Conservation (phyloP, 228 moss, liverwort and hornwort species). For the Sphagnum fallax region DNA sequence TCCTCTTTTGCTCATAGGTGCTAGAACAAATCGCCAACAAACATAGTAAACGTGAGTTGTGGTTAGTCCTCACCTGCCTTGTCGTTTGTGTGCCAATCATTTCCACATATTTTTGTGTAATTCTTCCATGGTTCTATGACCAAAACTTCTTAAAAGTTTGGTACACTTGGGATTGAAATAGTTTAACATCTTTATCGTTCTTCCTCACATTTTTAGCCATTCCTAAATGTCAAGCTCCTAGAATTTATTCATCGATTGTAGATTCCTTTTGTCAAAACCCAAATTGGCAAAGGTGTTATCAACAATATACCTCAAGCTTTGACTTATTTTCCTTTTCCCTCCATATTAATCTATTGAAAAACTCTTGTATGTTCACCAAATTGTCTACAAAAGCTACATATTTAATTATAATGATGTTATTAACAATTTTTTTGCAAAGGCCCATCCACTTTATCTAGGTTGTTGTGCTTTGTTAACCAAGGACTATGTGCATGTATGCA, state of each 20-base stretch:
- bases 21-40: slow-evolving; percentile 39
- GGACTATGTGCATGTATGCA: slow-evolving; percentile 46
- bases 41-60: slow-evolving; percentile 31
- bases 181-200: too few species aligned
- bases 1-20: slow-evolving; percentile 39
- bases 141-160: too few species aligned
- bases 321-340: not conserved
- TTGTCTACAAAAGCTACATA: too few species aligned
- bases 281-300: slow-evolving; percentile 51
- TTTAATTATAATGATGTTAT: too few species aligned
- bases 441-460: slow-evolving; percentile 34
- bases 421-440: slow-evolving; percentile 13
- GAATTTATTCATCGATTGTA: slow-evolving; percentile 34
- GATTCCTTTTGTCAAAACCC: slow-evolving; percentile 41
- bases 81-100: too few species aligned
- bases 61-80: too few species aligned
- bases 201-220: too few species aligned
- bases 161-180: too few species aligned
- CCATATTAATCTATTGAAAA: too few species aligned
- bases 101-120: too few species aligned
- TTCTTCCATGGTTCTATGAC: too few species aligned
- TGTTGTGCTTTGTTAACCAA: slow-evolving; percentile 45
- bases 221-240: slow-evolving; percentile 15
- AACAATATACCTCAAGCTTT: slow-evolving; percentile 9
- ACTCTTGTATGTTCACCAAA: too few species aligned